Evolutionary conservation across 2,329 filamentous ascomycete species (phyloP), one percentile per base, ranked within the genome.

Genomic region (Fusarium illudens): DNA sequence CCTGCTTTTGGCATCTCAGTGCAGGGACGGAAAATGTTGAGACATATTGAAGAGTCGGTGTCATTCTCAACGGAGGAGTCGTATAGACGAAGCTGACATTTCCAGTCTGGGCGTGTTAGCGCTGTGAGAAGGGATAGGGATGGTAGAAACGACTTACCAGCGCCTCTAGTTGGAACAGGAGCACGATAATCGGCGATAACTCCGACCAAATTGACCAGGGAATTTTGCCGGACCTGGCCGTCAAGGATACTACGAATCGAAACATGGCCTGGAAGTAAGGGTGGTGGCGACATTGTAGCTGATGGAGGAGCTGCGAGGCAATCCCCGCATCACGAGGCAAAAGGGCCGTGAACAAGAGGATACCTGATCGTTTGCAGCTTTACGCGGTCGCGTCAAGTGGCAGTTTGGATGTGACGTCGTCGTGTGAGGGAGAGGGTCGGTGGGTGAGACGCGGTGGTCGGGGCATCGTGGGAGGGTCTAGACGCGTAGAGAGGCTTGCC

Each of bases 161-260:
- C 72, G 20, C 86, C 84, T 56, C 64, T 80, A 1, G 88, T 88
- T 11, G 75, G 58, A 1, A 81, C 82, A 1, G 88, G 86, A 1
- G 83, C 77, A 59, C 87, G 83, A 50, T 83, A 84, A 70, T 95
- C 92, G 53, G 87, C 86, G 4, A 95, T 86, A 5, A 95, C 78
- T 1, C 93, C 94, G 52, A 93, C 84, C 37, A 96, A 79, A 77
- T 82, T 90, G 66, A 89, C 81, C 6, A 80, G 60, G 2, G 39
- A 69, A 27, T 74, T 66, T 25, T 69, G 15, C 9, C 67, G 48
- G 46, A 77, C 58, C 22, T 76, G 74, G 19, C 77, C 77, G 52
- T 84, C 77, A 63, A 88, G 71, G 19, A 88, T 74, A 29, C 82
- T 75, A 65, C 79, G 73, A 68, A 84, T 76, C 12, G 74, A 58